These are phyloP conservation scores for Wickerhamia fluorescens DNA, from an alignment of 805 yeast species.

Conservation along the genomic window DNA sequence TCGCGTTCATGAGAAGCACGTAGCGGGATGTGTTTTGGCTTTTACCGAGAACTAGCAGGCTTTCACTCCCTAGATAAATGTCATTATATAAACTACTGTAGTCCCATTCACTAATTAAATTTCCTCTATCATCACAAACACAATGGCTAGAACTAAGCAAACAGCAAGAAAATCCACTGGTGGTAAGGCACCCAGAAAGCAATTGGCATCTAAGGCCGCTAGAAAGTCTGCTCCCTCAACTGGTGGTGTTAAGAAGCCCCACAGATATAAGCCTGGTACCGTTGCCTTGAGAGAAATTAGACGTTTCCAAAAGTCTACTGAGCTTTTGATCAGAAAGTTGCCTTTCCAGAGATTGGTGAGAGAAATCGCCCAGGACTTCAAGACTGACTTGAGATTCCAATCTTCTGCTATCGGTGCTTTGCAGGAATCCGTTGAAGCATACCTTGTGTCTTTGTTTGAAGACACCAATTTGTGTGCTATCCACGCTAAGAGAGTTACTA, in stretches of 20 bases:
- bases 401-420: conserved; percentile 56
- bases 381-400: conserved; percentile 92
- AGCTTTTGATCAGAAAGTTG: conserved; percentile 87
- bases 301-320: conserved; percentile 96
- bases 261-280: conserved; percentile 97
- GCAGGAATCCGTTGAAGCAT: conserved; percentile 43
- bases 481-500: conserved; percentile 44
- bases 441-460: conserved; percentile 40
- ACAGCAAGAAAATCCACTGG: conserved; percentile 93
- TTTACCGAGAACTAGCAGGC: no score
- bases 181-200: conserved; percentile 96
- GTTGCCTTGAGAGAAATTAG: conserved; percentile 95
- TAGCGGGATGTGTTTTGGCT: no score
- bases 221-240: conserved; percentile 89
- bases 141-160: conserved; percentile 91
- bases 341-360: conserved; percentile 97
- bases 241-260: conserved; percentile 92
- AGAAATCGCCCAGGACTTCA: conserved; percentile 92
- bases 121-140: no score
- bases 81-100: no score
- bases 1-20: no score
- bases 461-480: conserved; percentile 45
- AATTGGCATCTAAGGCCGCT: conserved; percentile 86
- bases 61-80: no score
- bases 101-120: no score